Evolutionary conservation across 306 rosid genomes (phyloP).

Genomic region (Fragaria vesca): DNA sequence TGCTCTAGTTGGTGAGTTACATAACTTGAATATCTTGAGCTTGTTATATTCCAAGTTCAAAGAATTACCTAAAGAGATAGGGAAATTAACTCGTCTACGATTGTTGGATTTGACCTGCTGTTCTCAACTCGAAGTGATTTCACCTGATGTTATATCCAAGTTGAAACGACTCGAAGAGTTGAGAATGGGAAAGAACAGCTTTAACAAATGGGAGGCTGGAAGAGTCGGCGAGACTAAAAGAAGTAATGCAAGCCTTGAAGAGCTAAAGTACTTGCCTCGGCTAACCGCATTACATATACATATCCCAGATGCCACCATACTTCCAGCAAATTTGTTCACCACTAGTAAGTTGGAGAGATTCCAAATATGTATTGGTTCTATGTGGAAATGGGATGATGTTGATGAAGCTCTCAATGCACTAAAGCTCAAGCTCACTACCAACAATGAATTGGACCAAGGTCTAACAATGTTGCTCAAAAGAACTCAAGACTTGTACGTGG

Average conservation of each 20-base stretch:
- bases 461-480: conserved; percentile 28
- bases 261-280: conserved; percentile 28
- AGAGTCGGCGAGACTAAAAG: neutral
- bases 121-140: conserved; percentile 31
- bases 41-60: conserved; percentile 31
- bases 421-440: conserved; percentile 2
- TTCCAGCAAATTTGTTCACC: conserved; percentile 29
- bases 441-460: conserved; percentile 24
- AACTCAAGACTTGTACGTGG: conserved; percentile 38
- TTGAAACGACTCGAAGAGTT: conserved; percentile 37
- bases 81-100: neutral
- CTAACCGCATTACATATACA: conserved; percentile 30
- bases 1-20: conserved; percentile 25
- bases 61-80: conserved; percentile 15
- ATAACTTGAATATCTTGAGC: conserved; percentile 37
- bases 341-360: conserved; percentile 23
- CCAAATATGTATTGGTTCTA: conserved; percentile 40
- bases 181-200: conserved; percentile 37
- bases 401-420: conserved; percentile 20
- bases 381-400: conserved; percentile 7
- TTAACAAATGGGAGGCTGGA: conserved; percentile 19
- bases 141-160: conserved; percentile 21
- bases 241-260: conserved; percentile 26
- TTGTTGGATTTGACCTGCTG: neutral
- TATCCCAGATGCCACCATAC: conserved; percentile 12